phyloP scores from a whole-genome alignment of 2,329 filamentous ascomycete genomes.

The Massarina eburnea region DNA sequence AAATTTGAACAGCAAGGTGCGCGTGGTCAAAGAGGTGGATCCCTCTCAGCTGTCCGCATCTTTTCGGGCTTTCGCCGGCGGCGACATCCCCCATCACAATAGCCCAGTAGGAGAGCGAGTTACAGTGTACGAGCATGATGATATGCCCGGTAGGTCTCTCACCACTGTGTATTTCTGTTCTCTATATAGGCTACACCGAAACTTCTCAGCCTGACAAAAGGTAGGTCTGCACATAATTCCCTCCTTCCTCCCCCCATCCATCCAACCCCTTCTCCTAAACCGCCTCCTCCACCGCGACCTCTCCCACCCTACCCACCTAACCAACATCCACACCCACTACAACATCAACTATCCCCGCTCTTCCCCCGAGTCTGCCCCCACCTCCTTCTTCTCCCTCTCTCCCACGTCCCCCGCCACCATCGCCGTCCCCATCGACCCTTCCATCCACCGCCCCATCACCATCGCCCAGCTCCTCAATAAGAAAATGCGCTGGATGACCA shows the following conservation, averaged over 20 bases:
- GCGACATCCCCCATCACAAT: background rate
- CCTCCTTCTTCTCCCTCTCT: slow-evolving; percentile 57
- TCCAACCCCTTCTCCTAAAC: slow-evolving; percentile 71
- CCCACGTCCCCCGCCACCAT: slow-evolving; percentile 24
- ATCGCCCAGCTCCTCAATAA: slow-evolving; percentile 71
- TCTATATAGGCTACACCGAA: background rate
- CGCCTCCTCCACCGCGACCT: slow-evolving; percentile 78
- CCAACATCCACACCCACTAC: slow-evolving; percentile 88
- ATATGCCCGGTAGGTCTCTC: slow-evolving; percentile 64
- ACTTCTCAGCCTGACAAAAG: slow-evolving; percentile 19
- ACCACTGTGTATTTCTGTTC: background rate
- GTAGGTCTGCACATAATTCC: slow-evolving; percentile 80
- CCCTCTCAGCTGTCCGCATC: slow-evolving; percentile 19
- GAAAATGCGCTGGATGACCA: slow-evolving; percentile 88
- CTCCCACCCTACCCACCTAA: slow-evolving; percentile 72
- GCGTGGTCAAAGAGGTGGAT: slow-evolving; percentile 23
- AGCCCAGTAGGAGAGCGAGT: background rate
- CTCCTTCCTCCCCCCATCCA: slow-evolving; percentile 66
- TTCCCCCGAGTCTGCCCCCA: slow-evolving; percentile 21
- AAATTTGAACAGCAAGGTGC: slow-evolving; percentile 23
- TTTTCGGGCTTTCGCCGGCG: slow-evolving; percentile 27
- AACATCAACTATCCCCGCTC: slow-evolving; percentile 66
- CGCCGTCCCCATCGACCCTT: slow-evolving; percentile 65
- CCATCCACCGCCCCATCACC: slow-evolving; percentile 73
- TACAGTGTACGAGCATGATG: slow-evolving; percentile 61